Base-by-base conservation (phyloP, 805 yeast genomes). In the Priceomyces melissophilus region DNA sequence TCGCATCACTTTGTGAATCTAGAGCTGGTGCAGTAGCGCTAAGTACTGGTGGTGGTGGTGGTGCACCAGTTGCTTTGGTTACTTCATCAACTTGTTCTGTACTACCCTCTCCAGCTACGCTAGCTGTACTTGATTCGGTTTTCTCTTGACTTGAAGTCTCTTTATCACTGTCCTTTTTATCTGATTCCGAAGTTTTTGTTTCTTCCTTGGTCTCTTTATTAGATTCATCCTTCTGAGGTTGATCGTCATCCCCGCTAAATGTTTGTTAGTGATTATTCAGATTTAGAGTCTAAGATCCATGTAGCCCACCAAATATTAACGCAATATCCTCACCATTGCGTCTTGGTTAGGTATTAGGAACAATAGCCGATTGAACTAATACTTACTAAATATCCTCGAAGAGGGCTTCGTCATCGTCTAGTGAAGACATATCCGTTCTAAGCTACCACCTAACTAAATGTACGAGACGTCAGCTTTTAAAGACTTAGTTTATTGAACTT, bases 321-420 rank as follows among this genome's bases (percentile, higher is more conserved):
- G 15, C 32, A 29, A 5, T n/a, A 29, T 12, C 8, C 4, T n/a
- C 32, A 13, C 14, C 32, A 13, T 4, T 29, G 31, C 14, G 9
- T n/a, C 14, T 13, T n/a, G 12, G 6, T 29, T 5, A 13, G 12
- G 31, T 29, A 29, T 29, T 10, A 29, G 30, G 53, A 26, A 2
- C 20, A 5, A 8, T 5, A 4, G 4, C 25, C 7, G 7, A 5
- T 20, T 8, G 7, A 20, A 20, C 25, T 10, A 36, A 43, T 43
- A 43, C 46, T 20, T 34, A 67, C 67, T 90, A 90, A 67, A 90
- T 87, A 62, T 90, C 96, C 67, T 89, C 95, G 65, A 90, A 90
- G 62, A 86, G 82, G 55, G 87, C 91, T 63, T 89, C 96, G 67
- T 90, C 97, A 69, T 89, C 96, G 67, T 88, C 96, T 46, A 84